Evolutionary conservation across 2,329 filamentous ascomycete genomes (phyloP), one percentile per base, ranked within the genome.

Genomic region (Neonectria magnoliae): DNA sequence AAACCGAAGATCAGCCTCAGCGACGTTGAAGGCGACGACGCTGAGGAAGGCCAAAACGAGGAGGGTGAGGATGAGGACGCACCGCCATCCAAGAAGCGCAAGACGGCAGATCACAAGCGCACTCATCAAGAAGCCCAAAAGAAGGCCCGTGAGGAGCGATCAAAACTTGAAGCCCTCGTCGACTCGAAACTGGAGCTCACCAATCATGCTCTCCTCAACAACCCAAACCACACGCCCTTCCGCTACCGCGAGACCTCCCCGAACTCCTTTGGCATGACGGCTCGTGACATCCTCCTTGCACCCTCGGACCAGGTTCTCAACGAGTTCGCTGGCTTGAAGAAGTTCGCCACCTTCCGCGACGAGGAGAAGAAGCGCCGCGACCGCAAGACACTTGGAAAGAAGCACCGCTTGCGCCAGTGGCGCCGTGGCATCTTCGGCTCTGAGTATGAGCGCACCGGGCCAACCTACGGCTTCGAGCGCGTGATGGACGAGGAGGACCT

Each of bases 161-260:
- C 90, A 73, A 91, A 92, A 72, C 91, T 98, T 71, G 94, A 98
- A 77, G 89, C 91, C 60, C 87, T 98, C 47, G 91, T 98, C 70
- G 93, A 98, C 76, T 86, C 90, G 71, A 91, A 91, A 76, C 86
- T 98, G 73, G 88, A 93, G 69, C 85, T 97, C 62, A 90, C 93
- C 63, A 81, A 89, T 67, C 87, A 89, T 20, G 82, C 89, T 55
- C 85, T 88, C 57, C 86, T 87, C 48, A 83, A 82, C 54, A 65
- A 74, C 59, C 71, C 71, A 25, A 56, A 57, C 45, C 62, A 69
- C 29, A 69, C 71, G 16, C 67, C 73, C 70, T 99, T 99, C 88
- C 91, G 93, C 61, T 99, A 99, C 83, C 93, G 96, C 75, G 94
- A 98, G 77, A 97, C 95, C 2, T 97, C 93, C 0, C 95, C 96